Base-by-base conservation (phyloP, 202 grass and related monocot genomes). In the Digitaria exilis region DNA sequence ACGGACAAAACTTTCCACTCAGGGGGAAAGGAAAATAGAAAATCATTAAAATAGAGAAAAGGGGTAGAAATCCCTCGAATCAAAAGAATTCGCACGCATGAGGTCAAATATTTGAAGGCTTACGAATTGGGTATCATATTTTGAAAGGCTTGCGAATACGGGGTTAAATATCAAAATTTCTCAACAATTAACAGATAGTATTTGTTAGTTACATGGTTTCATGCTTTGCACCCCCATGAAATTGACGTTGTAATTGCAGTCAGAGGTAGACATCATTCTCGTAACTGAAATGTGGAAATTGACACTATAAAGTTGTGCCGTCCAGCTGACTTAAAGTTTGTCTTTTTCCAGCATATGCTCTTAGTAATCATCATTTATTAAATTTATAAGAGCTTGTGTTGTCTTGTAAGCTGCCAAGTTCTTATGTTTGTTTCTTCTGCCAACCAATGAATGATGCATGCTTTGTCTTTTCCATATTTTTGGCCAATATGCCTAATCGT, bases 281-380 rank as follows among this genome's bases (percentile, higher is more conserved):
- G 86, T 66, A 69, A 68, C 44, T 24, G 62, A 79, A 80, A 56
- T n/a, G 18, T 59, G 10, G 30, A 69, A 74, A 29, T 29, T 9
- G 31, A 15, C 17, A 45, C 15, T 76, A 55, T 37, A 37, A 29
- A 35, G 3, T 52, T 58, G 57, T 9, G 42, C 21, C 28, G 30
- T 55, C 73, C 39, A 76, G n/a, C 34, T 82, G 45, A 24, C 2
- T 26, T 5, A 35, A 58, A 30, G 11, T 57, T 79, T 70, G 56
- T 32, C 56, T 18, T 71, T 28, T 25, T 50, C 65, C 22, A 62
- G 41, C 32, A 21, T 39, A 32, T 80, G 45, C 12, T 16, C 34
- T 48, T 7, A 49, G 15, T 25, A 26, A 26, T 64, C 37, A 39
- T 64, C 39, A 29, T 64, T 89, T 29, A 77, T 64, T 89, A 37